phyloP scores from a whole-genome alignment of 2,329 filamentous ascomycete genomes.

The Lasiodiplodia sp. region DNA sequence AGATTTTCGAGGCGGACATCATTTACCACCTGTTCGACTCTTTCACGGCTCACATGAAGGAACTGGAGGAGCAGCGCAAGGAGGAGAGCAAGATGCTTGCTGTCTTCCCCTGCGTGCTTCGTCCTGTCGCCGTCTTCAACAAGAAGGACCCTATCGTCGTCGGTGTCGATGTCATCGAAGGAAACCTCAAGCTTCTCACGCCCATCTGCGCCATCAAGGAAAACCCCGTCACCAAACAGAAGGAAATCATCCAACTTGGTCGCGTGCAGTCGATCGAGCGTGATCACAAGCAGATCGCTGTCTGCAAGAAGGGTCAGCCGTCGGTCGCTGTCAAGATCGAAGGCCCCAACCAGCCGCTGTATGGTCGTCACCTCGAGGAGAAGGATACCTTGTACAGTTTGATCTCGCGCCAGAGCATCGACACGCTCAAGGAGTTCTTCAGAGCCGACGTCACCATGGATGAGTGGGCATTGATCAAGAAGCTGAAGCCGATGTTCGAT shows the following conservation, averaged over 20 bases:
- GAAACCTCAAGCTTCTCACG: constrained; percentile 83
- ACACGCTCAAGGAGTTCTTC: constrained; percentile 96
- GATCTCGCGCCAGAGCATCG: constrained; percentile 87
- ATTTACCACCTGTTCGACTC: constrained; percentile 98
- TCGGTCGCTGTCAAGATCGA: constrained; percentile 98
- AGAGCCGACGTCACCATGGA: constrained; percentile 85
- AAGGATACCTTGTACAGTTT: constrained; percentile 85
- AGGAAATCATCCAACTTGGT: constrained; percentile 84
- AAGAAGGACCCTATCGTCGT: constrained; percentile 96
- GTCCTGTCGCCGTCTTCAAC: constrained; percentile 94
- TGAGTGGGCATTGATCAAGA: constrained; percentile 93
- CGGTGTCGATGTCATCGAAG: constrained; percentile 94
- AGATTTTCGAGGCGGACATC: constrained; percentile 98
- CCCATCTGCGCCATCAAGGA: constrained; percentile 87
- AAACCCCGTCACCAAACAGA: constrained; percentile 78
- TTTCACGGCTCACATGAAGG: constrained; percentile 93
- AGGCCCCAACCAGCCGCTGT: constrained; percentile 87
- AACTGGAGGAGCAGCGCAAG: constrained; percentile 88
- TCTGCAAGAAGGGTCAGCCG: constrained; percentile 97
- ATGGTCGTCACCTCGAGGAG: constrained; percentile 95
- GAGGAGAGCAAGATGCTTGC: constrained; percentile 95
- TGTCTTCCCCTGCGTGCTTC: constrained; percentile 94
- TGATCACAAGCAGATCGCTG: constrained; percentile 91
- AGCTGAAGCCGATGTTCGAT: constrained; percentile 94
- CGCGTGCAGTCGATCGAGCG: constrained; percentile 98